phyloP scores from a whole-genome alignment of 2,329 filamentous ascomycete genomes.

The Cladophialophora exuberans region DNA sequence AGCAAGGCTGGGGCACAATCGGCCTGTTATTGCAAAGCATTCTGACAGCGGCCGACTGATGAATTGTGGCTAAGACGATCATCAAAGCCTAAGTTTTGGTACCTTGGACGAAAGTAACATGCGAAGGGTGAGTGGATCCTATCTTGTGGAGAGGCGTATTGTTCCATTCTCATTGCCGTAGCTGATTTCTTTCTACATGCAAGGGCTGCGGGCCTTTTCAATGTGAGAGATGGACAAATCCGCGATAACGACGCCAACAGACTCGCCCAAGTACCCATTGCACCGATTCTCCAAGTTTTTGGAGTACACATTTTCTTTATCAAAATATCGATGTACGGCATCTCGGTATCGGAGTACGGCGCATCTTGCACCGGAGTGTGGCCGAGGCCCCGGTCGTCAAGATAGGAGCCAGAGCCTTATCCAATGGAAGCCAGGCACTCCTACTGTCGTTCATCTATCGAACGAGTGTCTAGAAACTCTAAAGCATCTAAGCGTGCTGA shows the following conservation, averaged over 20 bases:
- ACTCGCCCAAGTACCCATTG: no score
- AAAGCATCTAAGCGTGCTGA: no score
- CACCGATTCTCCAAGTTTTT: neutral
- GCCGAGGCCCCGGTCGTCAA: neutral
- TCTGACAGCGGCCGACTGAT: neutral
- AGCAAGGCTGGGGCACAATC: neutral
- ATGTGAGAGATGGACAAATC: neutral
- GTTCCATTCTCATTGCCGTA: neutral
- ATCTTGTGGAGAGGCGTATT: neutral
- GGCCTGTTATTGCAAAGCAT: neutral
- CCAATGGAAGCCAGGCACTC: neutral
- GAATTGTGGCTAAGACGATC: neutral
- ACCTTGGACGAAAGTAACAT: neutral
- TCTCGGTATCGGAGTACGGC: constrained; percentile 4
- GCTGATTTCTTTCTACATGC: neutral
- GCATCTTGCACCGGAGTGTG: neutral
- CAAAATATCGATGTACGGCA: no score
- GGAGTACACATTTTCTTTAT: neutral
- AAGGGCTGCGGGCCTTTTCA: neutral
- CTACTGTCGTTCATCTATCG: no score
- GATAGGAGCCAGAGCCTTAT: neutral
- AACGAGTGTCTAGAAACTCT: no score
- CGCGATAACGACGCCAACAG: constrained; percentile 2
- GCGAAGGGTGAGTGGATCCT: neutral
- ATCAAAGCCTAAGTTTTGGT: neutral